A percentile compares a stretch with the other conserved stretches of the same genome.
Evolutionary conservation across 2,329 filamentous ascomycete species (phyloP).

Genomic region (Cytospora paraplurivora): DNA sequence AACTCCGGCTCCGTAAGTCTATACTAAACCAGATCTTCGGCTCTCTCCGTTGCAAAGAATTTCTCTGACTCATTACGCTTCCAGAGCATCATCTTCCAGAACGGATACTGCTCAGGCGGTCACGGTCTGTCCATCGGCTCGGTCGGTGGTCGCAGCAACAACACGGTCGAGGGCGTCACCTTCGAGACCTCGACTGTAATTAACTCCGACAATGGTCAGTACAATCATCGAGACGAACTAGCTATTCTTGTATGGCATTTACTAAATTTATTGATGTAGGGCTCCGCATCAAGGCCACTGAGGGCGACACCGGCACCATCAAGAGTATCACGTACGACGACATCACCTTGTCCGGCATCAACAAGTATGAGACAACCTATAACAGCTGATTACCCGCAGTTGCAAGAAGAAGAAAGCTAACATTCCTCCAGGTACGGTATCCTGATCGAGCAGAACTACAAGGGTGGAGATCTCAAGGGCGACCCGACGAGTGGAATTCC

Average conservation of each 20-base stretch:
- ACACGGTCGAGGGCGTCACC: slow-evolving; percentile 53
- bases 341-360: slow-evolving; percentile 25
- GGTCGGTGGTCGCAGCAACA: slow-evolving; percentile 51
- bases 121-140: slow-evolving; percentile 48
- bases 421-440: slow-evolving; percentile 38
- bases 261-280: neutral
- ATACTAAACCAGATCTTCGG: too few relatives aligned
- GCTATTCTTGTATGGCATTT: neutral
- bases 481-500: slow-evolving; percentile 52
- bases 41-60: too few relatives aligned
- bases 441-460: slow-evolving; percentile 47
- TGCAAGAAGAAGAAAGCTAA: neutral
- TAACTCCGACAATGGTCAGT: slow-evolving; percentile 53
- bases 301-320: slow-evolving; percentile 48
- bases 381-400: neutral
- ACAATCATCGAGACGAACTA: neutral
- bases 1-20: slow-evolving; percentile 50
- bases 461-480: slow-evolving; percentile 39
- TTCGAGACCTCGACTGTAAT: slow-evolving; percentile 51
- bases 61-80: neutral
- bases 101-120: slow-evolving; percentile 47
- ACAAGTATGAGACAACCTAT: slow-evolving; percentile 12
- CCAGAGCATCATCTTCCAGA: slow-evolving; percentile 49
- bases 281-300: slow-evolving; percentile 53
- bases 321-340: slow-evolving; percentile 37